These are phyloP conservation scores for Ceratobasidium sp. DNA, from an alignment of 1,284 basidiomycete species.

Conservation along the genomic window DNA sequence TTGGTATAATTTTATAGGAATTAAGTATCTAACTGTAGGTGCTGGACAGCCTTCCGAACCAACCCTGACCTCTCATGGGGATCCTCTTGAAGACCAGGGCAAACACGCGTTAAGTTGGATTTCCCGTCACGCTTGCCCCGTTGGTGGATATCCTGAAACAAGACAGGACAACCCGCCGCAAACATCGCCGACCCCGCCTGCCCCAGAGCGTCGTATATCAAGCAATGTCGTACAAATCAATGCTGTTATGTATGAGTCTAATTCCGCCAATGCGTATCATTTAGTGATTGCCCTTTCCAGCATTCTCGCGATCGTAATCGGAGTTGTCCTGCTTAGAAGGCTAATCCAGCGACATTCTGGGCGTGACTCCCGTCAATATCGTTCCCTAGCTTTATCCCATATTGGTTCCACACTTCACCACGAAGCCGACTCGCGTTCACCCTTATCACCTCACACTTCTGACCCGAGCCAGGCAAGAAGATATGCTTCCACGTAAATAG, in stretches of 20 bases:
- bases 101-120: slow-evolving; percentile 30
- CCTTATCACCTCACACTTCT: slow-evolving; percentile 16
- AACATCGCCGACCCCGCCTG: not conserved
- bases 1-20: not conserved
- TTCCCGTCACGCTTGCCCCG: slow-evolving; percentile 38
- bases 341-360: too few species aligned
- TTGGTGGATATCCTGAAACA: slow-evolving; percentile 32
- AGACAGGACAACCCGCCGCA: not conserved
- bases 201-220: not conserved
- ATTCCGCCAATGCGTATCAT: not conserved
- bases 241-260: not conserved
- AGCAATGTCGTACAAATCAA: not conserved
- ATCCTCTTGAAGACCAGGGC: slow-evolving; percentile 41
- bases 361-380: not conserved
- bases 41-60: slow-evolving; percentile 23
- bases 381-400: slow-evolving; percentile 22
- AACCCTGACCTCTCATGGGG: slow-evolving; percentile 29
- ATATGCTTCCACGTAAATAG: slow-evolving; percentile 21
- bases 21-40: not conserved
- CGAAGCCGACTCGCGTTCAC: slow-evolving; percentile 33
- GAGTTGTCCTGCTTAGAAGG: not conserved
- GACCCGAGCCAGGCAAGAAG: not conserved
- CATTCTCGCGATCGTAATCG: not conserved
- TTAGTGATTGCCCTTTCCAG: not conserved
- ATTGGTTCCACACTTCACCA: slow-evolving; percentile 12